phyloP scores from a whole-genome alignment of 2,329 filamentous ascomycete species.

The Chrysosporium queenslandicum region DNA sequence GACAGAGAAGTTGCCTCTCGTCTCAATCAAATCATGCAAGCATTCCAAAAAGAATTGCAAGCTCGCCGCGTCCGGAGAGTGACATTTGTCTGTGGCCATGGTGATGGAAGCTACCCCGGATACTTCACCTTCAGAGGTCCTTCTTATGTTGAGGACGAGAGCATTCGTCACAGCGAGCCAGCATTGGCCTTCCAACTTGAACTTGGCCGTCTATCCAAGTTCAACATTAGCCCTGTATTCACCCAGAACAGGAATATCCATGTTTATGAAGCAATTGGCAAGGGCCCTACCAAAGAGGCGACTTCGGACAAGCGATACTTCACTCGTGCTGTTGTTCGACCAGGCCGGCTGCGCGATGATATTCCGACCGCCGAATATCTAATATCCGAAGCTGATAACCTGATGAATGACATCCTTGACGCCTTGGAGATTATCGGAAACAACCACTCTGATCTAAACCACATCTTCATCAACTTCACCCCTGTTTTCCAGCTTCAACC shows the following conservation, averaged over 20 bases:
- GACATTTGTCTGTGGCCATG: slow-evolving; percentile 92
- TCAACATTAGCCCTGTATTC: slow-evolving; percentile 96
- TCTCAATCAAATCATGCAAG: slow-evolving; percentile 64
- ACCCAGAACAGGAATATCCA: slow-evolving; percentile 99
- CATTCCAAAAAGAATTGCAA: slow-evolving; percentile 74
- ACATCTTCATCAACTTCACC: slow-evolving; percentile 99
- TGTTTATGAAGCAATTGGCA: slow-evolving; percentile 93
- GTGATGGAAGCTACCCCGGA: slow-evolving; percentile 85
- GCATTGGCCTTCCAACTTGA: slow-evolving; percentile 98
- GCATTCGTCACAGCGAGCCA: slow-evolving; percentile 93
- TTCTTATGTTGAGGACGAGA: slow-evolving; percentile 77
- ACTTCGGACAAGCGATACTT: slow-evolving; percentile 77
- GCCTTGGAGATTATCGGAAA: slow-evolving; percentile 97
- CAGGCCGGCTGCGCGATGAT: slow-evolving; percentile 88
- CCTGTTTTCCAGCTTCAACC: slow-evolving; percentile 90
- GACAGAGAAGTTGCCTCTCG: slow-evolving; percentile 71
- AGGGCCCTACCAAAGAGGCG: slow-evolving; percentile 79
- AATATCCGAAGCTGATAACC: slow-evolving; percentile 88
- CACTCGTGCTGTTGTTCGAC: slow-evolving; percentile 86
- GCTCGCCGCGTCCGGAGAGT: slow-evolving; percentile 74
- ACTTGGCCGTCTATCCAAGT: slow-evolving; percentile 84
- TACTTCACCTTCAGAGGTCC: slow-evolving; percentile 99
- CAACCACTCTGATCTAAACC: slow-evolving; percentile 98
- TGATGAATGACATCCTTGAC: slow-evolving; percentile 96
- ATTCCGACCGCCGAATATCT: slow-evolving; percentile 98